Evolutionary conservation across 805 yeast genomes (phyloP).

Genomic region (Myxozyma monticola): DNA sequence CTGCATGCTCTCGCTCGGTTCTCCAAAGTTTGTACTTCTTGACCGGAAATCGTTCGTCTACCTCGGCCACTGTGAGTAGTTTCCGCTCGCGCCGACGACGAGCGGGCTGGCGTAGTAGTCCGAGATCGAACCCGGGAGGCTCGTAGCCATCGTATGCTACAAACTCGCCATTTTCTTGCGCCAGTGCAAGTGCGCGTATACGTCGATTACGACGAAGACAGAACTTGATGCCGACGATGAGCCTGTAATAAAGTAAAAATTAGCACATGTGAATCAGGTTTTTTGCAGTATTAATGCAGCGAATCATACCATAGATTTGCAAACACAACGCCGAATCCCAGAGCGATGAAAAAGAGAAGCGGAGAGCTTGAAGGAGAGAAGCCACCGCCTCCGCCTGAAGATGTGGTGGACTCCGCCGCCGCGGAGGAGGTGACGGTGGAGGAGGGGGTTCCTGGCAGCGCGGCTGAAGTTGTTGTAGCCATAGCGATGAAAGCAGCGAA

Average conservation of each 20-base stretch:
- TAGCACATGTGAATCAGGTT: no score
- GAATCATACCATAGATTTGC: slow-evolving; percentile 37
- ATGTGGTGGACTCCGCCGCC: slow-evolving; percentile 7
- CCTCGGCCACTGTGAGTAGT: slow-evolving; percentile 35
- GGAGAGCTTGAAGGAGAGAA: slow-evolving; percentile 31
- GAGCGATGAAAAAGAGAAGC: slow-evolving; percentile 40
- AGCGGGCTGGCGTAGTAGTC: slow-evolving; percentile 24
- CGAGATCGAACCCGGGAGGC: slow-evolving; percentile 19
- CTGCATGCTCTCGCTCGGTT: slow-evolving; percentile 31
- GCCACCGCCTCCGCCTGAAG: neutral
- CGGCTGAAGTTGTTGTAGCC: no score
- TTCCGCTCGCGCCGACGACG: slow-evolving; percentile 32
- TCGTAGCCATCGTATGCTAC: slow-evolving; percentile 11
- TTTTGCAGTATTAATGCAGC: no score
- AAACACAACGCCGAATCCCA: slow-evolving; percentile 41
- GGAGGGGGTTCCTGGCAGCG: neutral
- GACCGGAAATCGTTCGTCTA: slow-evolving; percentile 38
- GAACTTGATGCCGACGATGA: slow-evolving; percentile 39
- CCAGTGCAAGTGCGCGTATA: slow-evolving; percentile 13
- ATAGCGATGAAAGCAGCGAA: no score
- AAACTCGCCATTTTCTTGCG: slow-evolving; percentile 1
- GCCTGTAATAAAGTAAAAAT: slow-evolving; percentile 17
- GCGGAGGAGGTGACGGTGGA: slow-evolving; percentile 2
- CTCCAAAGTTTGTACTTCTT: slow-evolving; percentile 38
- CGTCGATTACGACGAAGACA: slow-evolving; percentile 37